Base-by-base conservation (phyloP, 2,329 filamentous ascomycete species). In the Dothideomycetes sp. region DNA sequence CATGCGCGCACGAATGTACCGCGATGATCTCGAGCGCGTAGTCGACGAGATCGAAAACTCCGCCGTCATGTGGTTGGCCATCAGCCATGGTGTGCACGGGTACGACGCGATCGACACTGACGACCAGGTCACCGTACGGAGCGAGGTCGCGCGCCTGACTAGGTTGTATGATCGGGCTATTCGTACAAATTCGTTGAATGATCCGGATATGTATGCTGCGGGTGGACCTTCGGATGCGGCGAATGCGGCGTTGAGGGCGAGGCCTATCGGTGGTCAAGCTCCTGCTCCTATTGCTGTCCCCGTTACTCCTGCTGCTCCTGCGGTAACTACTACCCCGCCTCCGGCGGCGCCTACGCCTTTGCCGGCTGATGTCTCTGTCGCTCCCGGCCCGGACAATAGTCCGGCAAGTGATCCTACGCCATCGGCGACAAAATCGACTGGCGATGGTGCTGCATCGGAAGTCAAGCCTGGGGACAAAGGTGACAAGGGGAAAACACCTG, bases 101-200 rank as follows among this genome's bases (percentile, higher is more conserved):
- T 68, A 66, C 46, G 60, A 64, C 41, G 64, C 64, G 30, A 64
- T 68, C 31, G 62, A 65, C 37, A 64, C 59, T 2, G 63, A 65
- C 24, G 59, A 63, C 17, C 45, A 49, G 4, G 62, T 66, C 22
- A 66, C 60, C n/a, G 62, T 66, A 1, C 48, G 63, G 2, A 60
- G 55, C 37, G 55, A 58, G 39, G 54, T 58, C 4, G 55, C 55
- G 2, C 36, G 55, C 19, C 39, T 58, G 32, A 63, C 59, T 3
- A 48, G 60, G 18, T 48, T 63, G 11, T 63, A 62, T 33, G 60
- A 63, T 38, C 48, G 51, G 8, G 60, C 60, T 18, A 53, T 62
- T 34, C 54, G 55, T 40, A 58, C 52, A 9, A 60, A 59, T 39
- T 58, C 54, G 11, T 49, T 60, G 38, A 63, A 62, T 37, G 59